Percentiles rank a stretch among this genome's conserved stretches.
These are phyloP conservation scores for Quercus dentata DNA, from an alignment of 306 rosid species.

Conservation along the genomic window DNA sequence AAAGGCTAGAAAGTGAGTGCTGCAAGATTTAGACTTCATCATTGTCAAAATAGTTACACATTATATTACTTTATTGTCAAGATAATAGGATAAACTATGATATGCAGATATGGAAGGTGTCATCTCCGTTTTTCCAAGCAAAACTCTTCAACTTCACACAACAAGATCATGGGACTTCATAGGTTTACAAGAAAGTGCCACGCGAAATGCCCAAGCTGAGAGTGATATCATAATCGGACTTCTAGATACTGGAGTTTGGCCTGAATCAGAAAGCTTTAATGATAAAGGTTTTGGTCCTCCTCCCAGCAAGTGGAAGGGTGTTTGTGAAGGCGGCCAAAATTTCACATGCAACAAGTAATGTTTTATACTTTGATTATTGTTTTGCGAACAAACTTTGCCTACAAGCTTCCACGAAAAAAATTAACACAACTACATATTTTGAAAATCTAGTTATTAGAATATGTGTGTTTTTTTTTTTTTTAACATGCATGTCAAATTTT, in stretches of 20 bases:
- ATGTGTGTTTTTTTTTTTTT: too few relatives aligned
- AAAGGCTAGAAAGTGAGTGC: neutral
- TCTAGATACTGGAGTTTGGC: constrained; percentile 28
- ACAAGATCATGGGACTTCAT: constrained; percentile 33
- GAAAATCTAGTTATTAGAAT: too few relatives aligned
- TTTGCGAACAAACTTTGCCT: too few relatives aligned
- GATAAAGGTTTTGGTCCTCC: constrained; percentile 16
- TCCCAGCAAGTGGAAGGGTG: constrained; percentile 28
- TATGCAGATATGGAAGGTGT: constrained; percentile 10
- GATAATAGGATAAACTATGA: neutral
- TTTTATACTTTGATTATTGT: neutral
- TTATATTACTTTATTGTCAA: too few relatives aligned
- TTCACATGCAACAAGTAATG: constrained; percentile 30
- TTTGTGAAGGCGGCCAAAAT: constrained; percentile 6
- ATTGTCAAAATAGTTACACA: too few relatives aligned
- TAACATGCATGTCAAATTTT: too few relatives aligned
- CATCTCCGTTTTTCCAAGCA: constrained; percentile 21
- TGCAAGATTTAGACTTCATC: neutral
- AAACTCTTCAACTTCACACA: neutral
- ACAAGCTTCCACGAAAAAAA: too few relatives aligned
- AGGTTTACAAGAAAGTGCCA: neutral
- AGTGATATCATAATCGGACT: constrained; percentile 19
- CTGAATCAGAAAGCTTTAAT: constrained; percentile 22
- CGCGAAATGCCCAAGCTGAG: neutral
- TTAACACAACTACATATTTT: too few relatives aligned